Evolutionary conservation across 768 basidiomycete genomes (phyloP).

Genomic region (Suillus sp.): DNA sequence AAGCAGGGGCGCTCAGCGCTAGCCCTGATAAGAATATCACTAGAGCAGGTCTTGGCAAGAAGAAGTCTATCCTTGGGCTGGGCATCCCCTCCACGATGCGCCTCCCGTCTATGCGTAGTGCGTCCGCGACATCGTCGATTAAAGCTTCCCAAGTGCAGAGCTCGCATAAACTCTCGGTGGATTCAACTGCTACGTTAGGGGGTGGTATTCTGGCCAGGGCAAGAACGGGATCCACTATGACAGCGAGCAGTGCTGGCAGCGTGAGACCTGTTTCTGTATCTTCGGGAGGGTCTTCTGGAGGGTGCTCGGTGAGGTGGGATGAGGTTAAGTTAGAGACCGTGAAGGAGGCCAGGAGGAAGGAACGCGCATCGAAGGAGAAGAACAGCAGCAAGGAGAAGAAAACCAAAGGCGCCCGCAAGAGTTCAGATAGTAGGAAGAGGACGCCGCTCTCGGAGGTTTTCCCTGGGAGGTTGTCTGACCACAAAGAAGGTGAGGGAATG

Average conservation of each 20-base stretch:
- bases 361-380: slow-evolving; percentile 36
- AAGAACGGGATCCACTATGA: slow-evolving; percentile 41
- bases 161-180: slow-evolving; percentile 30
- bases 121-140: slow-evolving; percentile 39
- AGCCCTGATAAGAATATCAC: slow-evolving; percentile 24
- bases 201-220: slow-evolving; percentile 34
- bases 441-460: slow-evolving; percentile 63
- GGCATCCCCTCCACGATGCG: slow-evolving; percentile 61
- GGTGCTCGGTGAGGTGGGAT: slow-evolving; percentile 52
- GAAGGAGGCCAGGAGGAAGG: slow-evolving; percentile 46
- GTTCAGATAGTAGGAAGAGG: slow-evolving; percentile 53
- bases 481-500: slow-evolving; percentile 10
- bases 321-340: slow-evolving; percentile 51
- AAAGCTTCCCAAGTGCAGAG: slow-evolving; percentile 20
- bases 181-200: slow-evolving; percentile 34
- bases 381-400: slow-evolving; percentile 36
- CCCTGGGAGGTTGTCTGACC: slow-evolving; percentile 39
- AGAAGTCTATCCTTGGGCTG: slow-evolving; percentile 60
- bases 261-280: slow-evolving; percentile 48
- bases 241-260: slow-evolving; percentile 41
- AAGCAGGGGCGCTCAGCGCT: slow-evolving; percentile 57
- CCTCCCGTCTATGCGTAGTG: slow-evolving; percentile 38
- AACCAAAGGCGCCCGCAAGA: slow-evolving; percentile 37
- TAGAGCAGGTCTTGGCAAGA: slow-evolving; percentile 41
- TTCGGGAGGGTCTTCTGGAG: slow-evolving; percentile 44